A percentile compares a stretch with the other conserved stretches of the same genome.
Conservation (phyloP, 2,329 filamentous ascomycete genomes). For the Ophiosphaerella herpotricha region DNA sequence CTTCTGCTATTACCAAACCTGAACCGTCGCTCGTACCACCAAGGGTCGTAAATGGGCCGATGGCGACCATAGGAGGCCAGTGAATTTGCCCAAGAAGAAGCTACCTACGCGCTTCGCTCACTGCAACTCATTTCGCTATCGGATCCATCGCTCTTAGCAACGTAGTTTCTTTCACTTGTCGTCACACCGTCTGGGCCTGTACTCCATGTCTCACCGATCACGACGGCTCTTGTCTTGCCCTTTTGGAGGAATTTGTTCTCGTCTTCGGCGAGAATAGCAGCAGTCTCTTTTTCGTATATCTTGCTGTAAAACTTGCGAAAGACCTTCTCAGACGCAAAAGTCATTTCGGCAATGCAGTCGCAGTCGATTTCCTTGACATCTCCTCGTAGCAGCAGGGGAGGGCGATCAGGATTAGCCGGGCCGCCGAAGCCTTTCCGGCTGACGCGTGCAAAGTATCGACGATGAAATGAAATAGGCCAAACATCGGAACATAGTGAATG, state of each 20-base stretch:
- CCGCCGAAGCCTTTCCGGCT: conserved; percentile 32
- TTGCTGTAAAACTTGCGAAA: conserved; percentile 33
- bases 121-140: conserved; percentile 21
- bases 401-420: conserved; percentile 27
- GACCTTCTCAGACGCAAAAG: conserved; percentile 24
- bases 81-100: no score
- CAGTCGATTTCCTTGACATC: conserved; percentile 28
- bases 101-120: conserved; percentile 9
- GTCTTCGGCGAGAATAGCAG: conserved; percentile 25
- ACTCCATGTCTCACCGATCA: conserved; percentile 31
- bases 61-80: background rate
- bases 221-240: conserved; percentile 25
- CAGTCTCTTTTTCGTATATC: conserved; percentile 28
- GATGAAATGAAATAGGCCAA: conserved; percentile 29
- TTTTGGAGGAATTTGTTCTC: conserved; percentile 30
- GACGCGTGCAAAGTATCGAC: conserved; percentile 34
- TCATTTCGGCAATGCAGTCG: conserved; percentile 33
- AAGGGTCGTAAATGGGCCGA: background rate
- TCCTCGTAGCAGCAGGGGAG: conserved; percentile 28
- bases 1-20: background rate
- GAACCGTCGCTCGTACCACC: background rate
- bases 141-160: conserved; percentile 7
- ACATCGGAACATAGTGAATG: conserved; percentile 20
- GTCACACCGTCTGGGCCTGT: conserved; percentile 5
- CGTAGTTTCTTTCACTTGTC: background rate